phyloP scores from a whole-genome alignment of 345 rosid species.

The Aegle marmelos region DNA sequence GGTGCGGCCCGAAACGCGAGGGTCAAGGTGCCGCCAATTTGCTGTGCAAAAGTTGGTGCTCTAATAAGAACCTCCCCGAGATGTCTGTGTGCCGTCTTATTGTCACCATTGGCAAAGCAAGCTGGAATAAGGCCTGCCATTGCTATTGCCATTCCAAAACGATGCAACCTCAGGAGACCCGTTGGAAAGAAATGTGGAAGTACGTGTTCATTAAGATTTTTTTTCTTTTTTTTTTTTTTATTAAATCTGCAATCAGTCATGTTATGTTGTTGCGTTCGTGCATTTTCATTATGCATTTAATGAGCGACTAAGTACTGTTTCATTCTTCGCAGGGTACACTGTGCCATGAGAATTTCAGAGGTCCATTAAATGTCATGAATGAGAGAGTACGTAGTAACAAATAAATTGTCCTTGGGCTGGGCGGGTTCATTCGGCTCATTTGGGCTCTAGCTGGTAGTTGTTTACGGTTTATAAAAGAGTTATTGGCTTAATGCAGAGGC shows the following conservation, averaged over 20 bases:
- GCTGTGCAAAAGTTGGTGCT: constrained; percentile 69
- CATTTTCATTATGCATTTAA: neutral
- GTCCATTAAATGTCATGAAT: neutral
- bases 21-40: constrained; percentile 53
- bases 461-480: neutral
- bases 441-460: neutral
- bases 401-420: neutral
- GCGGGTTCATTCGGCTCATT: neutral
- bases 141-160: constrained; percentile 73
- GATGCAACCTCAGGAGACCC: constrained; percentile 74
- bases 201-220: constrained; percentile 20
- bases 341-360: constrained; percentile 22
- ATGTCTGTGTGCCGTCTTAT: constrained; percentile 70
- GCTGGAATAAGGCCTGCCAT: constrained; percentile 75
- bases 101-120: constrained; percentile 77
- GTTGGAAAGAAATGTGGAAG: constrained; percentile 86
- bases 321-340: constrained; percentile 31
- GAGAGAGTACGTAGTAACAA: neutral
- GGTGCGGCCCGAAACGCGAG: constrained; percentile 52
- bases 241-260: neutral
- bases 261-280: no score
- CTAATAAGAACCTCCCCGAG: constrained; percentile 62
- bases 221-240: neutral
- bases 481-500: neutral
- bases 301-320: neutral